These are phyloP conservation scores for Moniliella sp. DNA, from an alignment of 1,284 basidiomycete genomes.

Conservation along the genomic window DNA sequence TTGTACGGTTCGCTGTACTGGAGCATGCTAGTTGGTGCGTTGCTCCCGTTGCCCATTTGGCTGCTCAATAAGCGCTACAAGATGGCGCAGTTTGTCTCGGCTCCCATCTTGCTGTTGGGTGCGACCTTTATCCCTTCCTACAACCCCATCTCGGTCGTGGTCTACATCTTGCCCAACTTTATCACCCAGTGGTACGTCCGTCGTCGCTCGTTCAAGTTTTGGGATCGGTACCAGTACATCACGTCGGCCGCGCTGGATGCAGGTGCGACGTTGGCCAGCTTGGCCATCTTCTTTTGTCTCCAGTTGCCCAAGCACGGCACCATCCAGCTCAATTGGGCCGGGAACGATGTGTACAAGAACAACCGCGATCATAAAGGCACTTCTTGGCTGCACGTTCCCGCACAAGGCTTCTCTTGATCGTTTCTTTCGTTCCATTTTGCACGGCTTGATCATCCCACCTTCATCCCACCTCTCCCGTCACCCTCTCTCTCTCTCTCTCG, in stretches of 20 bases:
- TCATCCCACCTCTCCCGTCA: too few species aligned
- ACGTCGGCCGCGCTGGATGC: neutral
- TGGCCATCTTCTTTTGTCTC: neutral
- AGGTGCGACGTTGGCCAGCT: neutral
- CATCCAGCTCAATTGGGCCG: neutral
- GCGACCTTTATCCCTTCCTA: neutral
- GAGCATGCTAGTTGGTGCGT: too few species aligned
- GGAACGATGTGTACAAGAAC: neutral
- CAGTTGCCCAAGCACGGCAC: neutral
- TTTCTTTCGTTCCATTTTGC: too few species aligned
- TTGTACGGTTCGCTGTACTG: too few species aligned
- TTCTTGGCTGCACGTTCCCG: too few species aligned
- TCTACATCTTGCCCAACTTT: neutral
- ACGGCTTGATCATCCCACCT: too few species aligned
- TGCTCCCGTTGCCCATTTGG: neutral
- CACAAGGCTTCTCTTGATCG: too few species aligned
- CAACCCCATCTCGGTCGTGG: neutral
- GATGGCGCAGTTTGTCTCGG: neutral
- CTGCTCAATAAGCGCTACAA: neutral
- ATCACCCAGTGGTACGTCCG: neutral
- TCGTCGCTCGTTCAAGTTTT: neutral
- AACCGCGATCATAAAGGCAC: neutral
- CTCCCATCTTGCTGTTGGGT: neutral
- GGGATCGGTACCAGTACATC: neutral
- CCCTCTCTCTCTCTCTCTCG: too few species aligned